Base-by-base conservation (phyloP, 2,329 filamentous ascomycete species). In the Sclerotinia trifoliorum region DNA sequence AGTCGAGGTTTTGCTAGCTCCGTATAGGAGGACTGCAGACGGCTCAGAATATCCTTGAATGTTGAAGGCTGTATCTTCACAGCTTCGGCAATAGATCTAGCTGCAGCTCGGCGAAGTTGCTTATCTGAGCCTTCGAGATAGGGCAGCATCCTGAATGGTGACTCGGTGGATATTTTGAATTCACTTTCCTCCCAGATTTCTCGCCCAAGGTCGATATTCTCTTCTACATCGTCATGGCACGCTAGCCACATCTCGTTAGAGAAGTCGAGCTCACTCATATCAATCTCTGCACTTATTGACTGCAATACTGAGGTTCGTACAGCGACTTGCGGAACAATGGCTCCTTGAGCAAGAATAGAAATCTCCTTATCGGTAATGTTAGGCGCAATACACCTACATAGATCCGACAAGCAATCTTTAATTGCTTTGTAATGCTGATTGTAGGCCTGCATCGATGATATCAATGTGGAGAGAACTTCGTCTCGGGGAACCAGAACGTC, bases 111-210 rank as follows among this genome's bases (percentile, higher is more conserved):
- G 66, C 95, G 88, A 35, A 98, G 86, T 76, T 96, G 93, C 26
- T 85, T 85, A 74, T 98, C 94, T 72, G 88, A 86, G 73, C 88
- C 92, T 73, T 92, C 86, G 15, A 98, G 82, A 77, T 96, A 98
- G 0, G 89, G 88, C 61, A 96, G 80, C 76, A 94, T 89, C 73
- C 84, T 86, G 68, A 83, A 78, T 10, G 91, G 87, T 11, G 91
- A 85, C 8, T 90, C 83, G 26, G 86, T 81, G 1, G 86, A 85
- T 17, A 94, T 81, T 69, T 90, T 81, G 70, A 98, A 90, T 10
- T 87, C 90, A 77, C 94, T 96, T 76, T 97, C 95, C 75, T 96
- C 93, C 95, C 95, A 99, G 48, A 99, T 97, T 17, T 94, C 91
- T 64, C 84, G 86, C 8, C 91, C 94, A 65, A 96, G 83, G 57